phyloP scores from a whole-genome alignment of 2,329 filamentous ascomycete species.

The Helminthosporium solani region DNA sequence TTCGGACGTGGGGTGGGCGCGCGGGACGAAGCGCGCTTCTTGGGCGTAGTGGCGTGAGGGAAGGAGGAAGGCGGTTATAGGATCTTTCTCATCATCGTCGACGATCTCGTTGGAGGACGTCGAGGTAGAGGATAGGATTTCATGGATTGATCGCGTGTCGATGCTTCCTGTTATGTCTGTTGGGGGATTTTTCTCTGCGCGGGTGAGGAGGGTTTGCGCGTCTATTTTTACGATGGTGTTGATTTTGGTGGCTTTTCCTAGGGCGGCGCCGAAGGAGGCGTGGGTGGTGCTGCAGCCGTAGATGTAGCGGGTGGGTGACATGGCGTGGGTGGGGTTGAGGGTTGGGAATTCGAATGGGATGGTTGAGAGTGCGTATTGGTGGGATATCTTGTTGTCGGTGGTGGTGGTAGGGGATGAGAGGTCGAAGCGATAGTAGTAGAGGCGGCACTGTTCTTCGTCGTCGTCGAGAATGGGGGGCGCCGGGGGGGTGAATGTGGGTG shows the following conservation, averaged over 20 bases:
- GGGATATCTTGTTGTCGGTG: constrained; percentile 49
- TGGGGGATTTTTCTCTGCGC: constrained; percentile 51
- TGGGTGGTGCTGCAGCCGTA: constrained; percentile 66
- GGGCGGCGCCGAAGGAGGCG: constrained; percentile 58
- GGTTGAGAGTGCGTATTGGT: constrained; percentile 65
- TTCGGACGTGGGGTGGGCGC: constrained; percentile 44
- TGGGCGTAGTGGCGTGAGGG: constrained; percentile 64
- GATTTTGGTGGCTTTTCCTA: constrained; percentile 67
- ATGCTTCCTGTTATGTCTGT: constrained; percentile 61
- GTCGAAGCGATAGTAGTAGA: constrained; percentile 68
- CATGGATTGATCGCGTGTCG: constrained; percentile 56
- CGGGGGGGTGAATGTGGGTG: constrained; percentile 10
- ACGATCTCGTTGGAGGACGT: background rate
- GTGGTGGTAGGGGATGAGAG: constrained; percentile 36
- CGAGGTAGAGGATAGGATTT: constrained; percentile 49
- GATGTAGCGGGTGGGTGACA: constrained; percentile 60
- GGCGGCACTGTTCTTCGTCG: constrained; percentile 66
- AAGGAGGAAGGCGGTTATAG: constrained; percentile 61
- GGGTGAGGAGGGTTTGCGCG: constrained; percentile 53
- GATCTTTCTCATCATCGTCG: background rate
- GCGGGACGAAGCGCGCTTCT: constrained; percentile 65
- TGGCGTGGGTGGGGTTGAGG: constrained; percentile 55
- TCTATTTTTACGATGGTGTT: constrained; percentile 66
- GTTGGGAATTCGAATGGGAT: constrained; percentile 70
- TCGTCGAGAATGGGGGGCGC: constrained; percentile 28